These are phyloP conservation scores for Hypoxylon lienhwacheense DNA, from an alignment of 495 filamentous ascomycete species.

Conservation along the genomic window DNA sequence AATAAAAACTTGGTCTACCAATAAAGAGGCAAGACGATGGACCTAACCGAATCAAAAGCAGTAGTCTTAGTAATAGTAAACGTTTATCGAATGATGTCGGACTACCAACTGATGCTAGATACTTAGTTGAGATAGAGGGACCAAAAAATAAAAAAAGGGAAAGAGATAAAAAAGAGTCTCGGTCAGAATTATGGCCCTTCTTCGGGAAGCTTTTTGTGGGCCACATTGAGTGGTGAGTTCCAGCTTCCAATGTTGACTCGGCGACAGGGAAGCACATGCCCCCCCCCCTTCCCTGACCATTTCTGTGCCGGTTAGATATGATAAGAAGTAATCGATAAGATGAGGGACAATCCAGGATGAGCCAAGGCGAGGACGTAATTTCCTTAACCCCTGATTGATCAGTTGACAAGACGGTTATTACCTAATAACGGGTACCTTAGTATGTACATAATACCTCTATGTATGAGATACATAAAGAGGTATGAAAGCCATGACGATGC, in stretches of 20 bases:
- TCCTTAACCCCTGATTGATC: too few species aligned
- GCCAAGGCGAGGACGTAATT: too few species aligned
- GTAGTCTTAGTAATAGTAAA: conserved; percentile 11
- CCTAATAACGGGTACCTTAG: too few species aligned
- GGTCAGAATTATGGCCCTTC: conserved; percentile 15
- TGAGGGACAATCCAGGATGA: too few species aligned
- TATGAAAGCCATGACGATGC: too few species aligned
- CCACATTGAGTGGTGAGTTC: too few species aligned
- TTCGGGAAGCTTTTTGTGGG: conserved; percentile 17
- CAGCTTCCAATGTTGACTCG: conserved; percentile 11
- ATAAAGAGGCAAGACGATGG: conserved; percentile 6
- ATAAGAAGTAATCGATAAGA: too few species aligned
- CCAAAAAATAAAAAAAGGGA: not conserved
- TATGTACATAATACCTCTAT: too few species aligned
- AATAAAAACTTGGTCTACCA: conserved; percentile 15
- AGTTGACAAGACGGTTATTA: too few species aligned
- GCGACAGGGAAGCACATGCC: conserved; percentile 9
- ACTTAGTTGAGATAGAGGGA: conserved; percentile 10
- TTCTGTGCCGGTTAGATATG: too few species aligned
- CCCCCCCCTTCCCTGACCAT: too few species aligned
- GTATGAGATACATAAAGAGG: too few species aligned
- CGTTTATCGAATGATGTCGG: conserved; percentile 29
- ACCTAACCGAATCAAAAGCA: conserved; percentile 7
- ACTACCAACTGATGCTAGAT: conserved; percentile 19
- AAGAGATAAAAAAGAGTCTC: conserved; percentile 7